Percentiles rank a stretch among this genome's conserved stretches.
phyloP scores from a whole-genome alignment of 1,139 yeast species.

The Geotrichum carabidarum region DNA sequence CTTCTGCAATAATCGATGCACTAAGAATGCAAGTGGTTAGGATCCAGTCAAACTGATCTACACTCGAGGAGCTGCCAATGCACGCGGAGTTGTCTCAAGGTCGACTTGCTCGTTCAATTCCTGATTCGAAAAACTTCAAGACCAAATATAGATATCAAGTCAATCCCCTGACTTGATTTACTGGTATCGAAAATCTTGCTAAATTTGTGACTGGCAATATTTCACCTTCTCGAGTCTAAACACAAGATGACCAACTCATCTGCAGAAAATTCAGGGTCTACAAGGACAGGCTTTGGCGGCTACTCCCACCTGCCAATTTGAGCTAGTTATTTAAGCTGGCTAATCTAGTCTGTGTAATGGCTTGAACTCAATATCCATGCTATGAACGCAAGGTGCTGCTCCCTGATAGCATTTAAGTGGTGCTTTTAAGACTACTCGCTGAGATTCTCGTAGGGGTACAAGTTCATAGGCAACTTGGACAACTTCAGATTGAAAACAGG shows the following conservation, averaged over 20 bases:
- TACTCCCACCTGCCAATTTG: constrained; percentile 66
- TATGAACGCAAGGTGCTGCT: constrained; percentile 91
- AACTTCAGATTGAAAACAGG: constrained; percentile 77
- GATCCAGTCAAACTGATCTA: too few relatives aligned
- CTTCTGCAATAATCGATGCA: too few relatives aligned
- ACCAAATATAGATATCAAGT: too few relatives aligned
- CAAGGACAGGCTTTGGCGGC: constrained; percentile 50
- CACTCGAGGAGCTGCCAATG: too few relatives aligned
- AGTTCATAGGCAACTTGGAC: constrained; percentile 71
- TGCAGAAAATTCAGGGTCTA: constrained; percentile 5
- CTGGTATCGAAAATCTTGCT: too few relatives aligned
- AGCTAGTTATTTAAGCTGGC: constrained; percentile 60
- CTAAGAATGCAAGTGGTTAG: too few relatives aligned
- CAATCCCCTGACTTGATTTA: too few relatives aligned
- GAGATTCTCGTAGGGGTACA: constrained; percentile 70
- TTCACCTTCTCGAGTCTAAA: too few relatives aligned
- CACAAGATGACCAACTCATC: not conserved
- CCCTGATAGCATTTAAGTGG: constrained; percentile 86
- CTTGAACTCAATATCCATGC: constrained; percentile 82
- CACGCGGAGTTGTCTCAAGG: too few relatives aligned
- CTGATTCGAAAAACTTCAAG: too few relatives aligned
- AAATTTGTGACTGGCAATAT: too few relatives aligned
- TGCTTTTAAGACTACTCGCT: constrained; percentile 95
- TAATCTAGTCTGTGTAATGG: constrained; percentile 86
- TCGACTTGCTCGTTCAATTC: too few relatives aligned